Conservation (phyloP, 352 stramenopile genomes). For the Phytophthora vignae region DNA sequence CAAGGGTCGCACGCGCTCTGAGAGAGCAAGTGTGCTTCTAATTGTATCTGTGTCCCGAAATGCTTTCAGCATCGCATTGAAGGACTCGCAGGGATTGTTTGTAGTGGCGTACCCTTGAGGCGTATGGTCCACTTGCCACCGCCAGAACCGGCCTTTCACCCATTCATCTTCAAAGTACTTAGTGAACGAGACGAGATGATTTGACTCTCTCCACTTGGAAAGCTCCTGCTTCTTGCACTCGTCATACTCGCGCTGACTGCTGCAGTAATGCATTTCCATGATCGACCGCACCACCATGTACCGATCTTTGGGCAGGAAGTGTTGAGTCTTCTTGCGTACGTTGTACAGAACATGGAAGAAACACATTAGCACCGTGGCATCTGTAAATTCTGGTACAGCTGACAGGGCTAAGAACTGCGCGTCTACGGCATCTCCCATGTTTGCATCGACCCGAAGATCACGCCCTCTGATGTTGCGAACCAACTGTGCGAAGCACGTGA, state of each 20-base stretch:
- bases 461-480: background rate
- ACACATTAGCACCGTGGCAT: background rate
- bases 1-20: no score
- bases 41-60: background rate
- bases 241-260: background rate
- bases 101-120: background rate
- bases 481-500: background rate
- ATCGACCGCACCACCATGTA: background rate
- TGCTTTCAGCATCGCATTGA: background rate
- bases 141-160: background rate
- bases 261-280: background rate
- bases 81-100: background rate
- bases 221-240: background rate
- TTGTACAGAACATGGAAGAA: background rate
- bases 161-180: background rate
- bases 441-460: background rate
- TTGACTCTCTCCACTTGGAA: background rate
- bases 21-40: no score
- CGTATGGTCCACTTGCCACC: background rate
- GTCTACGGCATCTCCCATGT: background rate
- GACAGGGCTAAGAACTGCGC: background rate
- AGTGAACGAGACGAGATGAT: background rate
- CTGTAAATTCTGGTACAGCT: background rate
- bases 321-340: background rate
- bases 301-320: background rate